Evolutionary conservation across 148 eudicot genomes (phyloP).

Genomic region (Rhododendron henanense): DNA sequence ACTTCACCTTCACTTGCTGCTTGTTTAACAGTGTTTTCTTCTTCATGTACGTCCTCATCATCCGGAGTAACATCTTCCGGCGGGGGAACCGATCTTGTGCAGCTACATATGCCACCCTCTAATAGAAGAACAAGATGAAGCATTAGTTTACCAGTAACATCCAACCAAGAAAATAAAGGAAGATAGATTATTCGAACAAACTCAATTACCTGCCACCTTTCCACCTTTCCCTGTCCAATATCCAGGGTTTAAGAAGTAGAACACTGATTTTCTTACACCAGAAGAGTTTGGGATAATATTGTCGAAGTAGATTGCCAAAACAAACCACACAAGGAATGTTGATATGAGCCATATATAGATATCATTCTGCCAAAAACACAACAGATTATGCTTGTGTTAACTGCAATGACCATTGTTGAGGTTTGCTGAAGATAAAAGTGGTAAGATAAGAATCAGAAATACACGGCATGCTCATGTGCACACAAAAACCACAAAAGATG

Average conservation of each 20-base stretch:
- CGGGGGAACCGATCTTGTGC: constrained; percentile 49
- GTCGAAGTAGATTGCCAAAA: constrained; percentile 88
- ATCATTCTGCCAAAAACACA: constrained; percentile 46
- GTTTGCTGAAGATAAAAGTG: background rate
- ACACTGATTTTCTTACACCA: constrained; percentile 74
- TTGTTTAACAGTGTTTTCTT: constrained; percentile 71
- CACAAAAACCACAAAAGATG: background rate
- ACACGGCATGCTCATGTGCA: background rate
- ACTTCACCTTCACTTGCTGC: constrained; percentile 42
- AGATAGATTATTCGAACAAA: constrained; percentile 4
- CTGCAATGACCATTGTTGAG: background rate
- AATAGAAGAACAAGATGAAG: constrained; percentile 5
- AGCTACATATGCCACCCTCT: constrained; percentile 81
- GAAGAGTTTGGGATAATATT: constrained; percentile 74
- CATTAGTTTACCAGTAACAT: background rate
- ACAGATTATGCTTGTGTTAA: constrained; percentile 1
- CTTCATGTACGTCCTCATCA: constrained; percentile 82
- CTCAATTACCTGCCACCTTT: constrained; percentile 53
- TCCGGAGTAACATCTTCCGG: constrained; percentile 46
- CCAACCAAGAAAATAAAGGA: constrained; percentile 8
- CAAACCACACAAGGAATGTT: constrained; percentile 55
- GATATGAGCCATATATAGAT: constrained; percentile 52
- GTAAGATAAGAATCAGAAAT: background rate
- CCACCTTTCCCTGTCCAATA: constrained; percentile 89
- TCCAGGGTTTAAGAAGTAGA: constrained; percentile 72